Percentiles rank a stretch among this genome's conserved stretches.
Evolutionary conservation across 2,329 filamentous ascomycete genomes (phyloP).

Genomic region (Fusarium zealandicum): DNA sequence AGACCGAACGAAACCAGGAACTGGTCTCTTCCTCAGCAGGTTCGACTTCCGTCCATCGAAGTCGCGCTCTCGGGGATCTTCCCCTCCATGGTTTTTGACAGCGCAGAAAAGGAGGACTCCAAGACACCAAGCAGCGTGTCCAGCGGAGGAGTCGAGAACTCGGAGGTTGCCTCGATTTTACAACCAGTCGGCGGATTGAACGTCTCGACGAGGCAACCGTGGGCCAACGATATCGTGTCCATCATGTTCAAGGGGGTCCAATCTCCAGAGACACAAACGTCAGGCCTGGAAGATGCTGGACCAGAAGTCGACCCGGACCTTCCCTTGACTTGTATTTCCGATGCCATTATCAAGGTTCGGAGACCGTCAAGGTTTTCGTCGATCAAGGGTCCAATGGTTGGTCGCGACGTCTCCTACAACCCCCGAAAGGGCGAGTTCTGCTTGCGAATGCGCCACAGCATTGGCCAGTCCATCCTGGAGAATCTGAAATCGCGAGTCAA

Average conservation of each 20-base stretch:
- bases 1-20: conserved; percentile 45
- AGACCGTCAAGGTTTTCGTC: conserved; percentile 62
- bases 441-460: conserved; percentile 64
- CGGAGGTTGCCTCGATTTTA: conserved; percentile 37
- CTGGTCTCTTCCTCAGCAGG: conserved; percentile 51
- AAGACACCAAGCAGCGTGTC: conserved; percentile 8
- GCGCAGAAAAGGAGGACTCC: conserved; percentile 24
- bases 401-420: conserved; percentile 67
- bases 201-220: conserved; percentile 49
- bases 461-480: conserved; percentile 66
- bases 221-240: conserved; percentile 67
- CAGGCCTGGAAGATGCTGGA: conserved; percentile 10
- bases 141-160: conserved; percentile 13
- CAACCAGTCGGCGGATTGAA: conserved; percentile 25
- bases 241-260: conserved; percentile 63
- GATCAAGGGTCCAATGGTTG: conserved; percentile 62
- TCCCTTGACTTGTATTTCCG: conserved; percentile 52
- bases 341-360: conserved; percentile 63
- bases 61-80: conserved; percentile 58
- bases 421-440: conserved; percentile 66
- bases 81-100: conserved; percentile 46
- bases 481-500: conserved; percentile 67
- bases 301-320: conserved; percentile 8
- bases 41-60: conserved; percentile 57
- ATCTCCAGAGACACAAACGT: conserved; percentile 25